phyloP scores from a whole-genome alignment of 352 stramenopile species.

The Lagenidium sp. region DNA sequence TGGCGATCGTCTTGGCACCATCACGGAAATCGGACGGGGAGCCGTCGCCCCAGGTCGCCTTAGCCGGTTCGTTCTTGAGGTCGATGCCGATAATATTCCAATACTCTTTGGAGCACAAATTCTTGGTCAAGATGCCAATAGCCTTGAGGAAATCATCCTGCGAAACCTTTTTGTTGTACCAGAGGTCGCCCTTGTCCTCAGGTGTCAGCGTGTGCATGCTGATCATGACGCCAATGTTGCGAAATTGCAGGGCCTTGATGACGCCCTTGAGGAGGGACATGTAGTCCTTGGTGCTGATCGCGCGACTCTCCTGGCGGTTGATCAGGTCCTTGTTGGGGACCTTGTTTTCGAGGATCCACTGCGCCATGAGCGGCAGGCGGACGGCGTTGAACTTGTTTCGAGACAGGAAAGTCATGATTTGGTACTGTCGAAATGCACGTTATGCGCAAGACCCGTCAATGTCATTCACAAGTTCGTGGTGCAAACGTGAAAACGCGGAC shows the following conservation, averaged over 20 bases:
- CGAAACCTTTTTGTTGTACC: constrained; percentile 20
- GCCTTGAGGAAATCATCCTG: constrained; percentile 19
- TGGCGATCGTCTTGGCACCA: constrained; percentile 34
- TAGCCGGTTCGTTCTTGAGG: constrained; percentile 49
- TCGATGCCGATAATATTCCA: constrained; percentile 74
- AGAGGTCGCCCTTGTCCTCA: constrained; percentile 20
- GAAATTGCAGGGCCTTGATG: constrained; percentile 26
- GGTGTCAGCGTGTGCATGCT: constrained; percentile 30
- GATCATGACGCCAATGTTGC: constrained; percentile 33
- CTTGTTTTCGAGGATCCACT: constrained; percentile 54
- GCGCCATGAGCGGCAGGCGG: constrained; percentile 51
- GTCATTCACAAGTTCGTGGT: background rate
- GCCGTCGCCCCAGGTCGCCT: constrained; percentile 42
- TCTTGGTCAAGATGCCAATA: constrained; percentile 27
- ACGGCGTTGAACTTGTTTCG: constrained; percentile 77
- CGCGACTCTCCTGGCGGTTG: constrained; percentile 44
- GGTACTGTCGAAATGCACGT: constrained; percentile 22
- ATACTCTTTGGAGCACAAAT: constrained; percentile 50
- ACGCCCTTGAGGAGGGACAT: constrained; percentile 31
- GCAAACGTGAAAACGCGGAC: background rate
- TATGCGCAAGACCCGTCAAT: background rate
- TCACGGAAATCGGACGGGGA: constrained; percentile 30
- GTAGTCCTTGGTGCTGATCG: constrained; percentile 29
- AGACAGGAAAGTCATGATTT: constrained; percentile 57
- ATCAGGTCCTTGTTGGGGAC: constrained; percentile 21